A percentile compares a stretch with the other conserved stretches of the same genome.
Evolutionary conservation across 768 basidiomycete species (phyloP).

Genomic region (Podaxis pistillaris): DNA sequence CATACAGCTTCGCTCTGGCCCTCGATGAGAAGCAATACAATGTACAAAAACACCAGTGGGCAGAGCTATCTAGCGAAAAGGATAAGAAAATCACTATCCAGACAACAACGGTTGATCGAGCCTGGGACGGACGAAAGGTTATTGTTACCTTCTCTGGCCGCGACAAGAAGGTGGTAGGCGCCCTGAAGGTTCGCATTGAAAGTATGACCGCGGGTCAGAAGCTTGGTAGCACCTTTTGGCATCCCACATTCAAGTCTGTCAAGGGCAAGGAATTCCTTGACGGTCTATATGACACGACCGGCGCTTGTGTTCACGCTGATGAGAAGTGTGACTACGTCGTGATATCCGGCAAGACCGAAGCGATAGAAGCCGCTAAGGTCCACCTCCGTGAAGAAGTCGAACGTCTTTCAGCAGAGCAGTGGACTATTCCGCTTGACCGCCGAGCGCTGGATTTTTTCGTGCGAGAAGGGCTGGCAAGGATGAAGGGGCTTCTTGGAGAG

Average conservation of each 20-base stretch:
- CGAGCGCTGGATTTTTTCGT: conserved; percentile 49
- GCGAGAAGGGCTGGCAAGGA: conserved; percentile 42
- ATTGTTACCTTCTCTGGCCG: conserved; percentile 30
- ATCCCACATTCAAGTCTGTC: conserved; percentile 35
- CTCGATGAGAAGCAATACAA: conserved; percentile 38
- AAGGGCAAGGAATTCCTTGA: conserved; percentile 33
- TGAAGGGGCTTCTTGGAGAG: conserved; percentile 55
- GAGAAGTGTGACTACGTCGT: conserved; percentile 43
- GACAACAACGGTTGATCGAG: too few species aligned
- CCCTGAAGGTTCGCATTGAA: conserved; percentile 60
- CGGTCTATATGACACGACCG: conserved; percentile 30
- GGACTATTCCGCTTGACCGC: conserved; percentile 34
- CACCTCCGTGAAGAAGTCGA: conserved; percentile 48
- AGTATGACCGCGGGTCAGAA: conserved; percentile 49
- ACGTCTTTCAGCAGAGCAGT: conserved; percentile 42
- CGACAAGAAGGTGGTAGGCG: conserved; percentile 51
- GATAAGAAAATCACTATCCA: conserved; percentile 18
- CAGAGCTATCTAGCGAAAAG: conserved; percentile 38
- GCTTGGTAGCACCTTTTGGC: conserved; percentile 46
- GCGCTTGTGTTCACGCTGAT: conserved; percentile 45
- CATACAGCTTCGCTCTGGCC: too few species aligned
- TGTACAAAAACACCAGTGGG: conserved; percentile 52
- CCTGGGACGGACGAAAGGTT: too few species aligned
- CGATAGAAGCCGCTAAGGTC: conserved; percentile 39
- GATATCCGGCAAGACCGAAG: conserved; percentile 40